Conservation (phyloP, 2,329 filamentous ascomycete species). For the Xylariales sp. region DNA sequence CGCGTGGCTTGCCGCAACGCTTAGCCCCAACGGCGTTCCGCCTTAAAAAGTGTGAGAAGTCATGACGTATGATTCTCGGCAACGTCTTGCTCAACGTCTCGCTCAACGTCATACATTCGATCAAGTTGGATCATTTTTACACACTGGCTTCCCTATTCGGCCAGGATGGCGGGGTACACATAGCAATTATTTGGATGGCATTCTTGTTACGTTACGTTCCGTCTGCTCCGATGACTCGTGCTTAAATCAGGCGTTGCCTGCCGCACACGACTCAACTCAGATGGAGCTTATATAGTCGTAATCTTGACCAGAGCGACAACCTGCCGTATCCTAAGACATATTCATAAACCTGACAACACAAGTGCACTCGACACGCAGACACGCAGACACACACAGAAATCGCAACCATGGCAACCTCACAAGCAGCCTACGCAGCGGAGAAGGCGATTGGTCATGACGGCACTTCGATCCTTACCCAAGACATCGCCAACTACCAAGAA, state of each 20-base stretch:
- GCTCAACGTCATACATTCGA: constrained; percentile 6
- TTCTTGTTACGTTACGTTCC: not conserved
- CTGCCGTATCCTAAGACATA: too few relatives aligned
- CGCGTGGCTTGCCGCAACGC: too few relatives aligned
- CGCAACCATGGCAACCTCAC: constrained; percentile 55
- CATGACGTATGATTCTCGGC: constrained; percentile 5
- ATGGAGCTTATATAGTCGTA: too few relatives aligned
- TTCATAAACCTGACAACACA: too few relatives aligned
- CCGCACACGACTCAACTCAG: not conserved
- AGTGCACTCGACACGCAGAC: too few relatives aligned
- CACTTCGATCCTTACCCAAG: constrained; percentile 61
- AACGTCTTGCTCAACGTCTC: not conserved
- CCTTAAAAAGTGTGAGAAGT: not conserved
- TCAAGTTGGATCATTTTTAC: not conserved
- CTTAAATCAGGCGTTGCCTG: not conserved
- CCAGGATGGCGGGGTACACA: constrained; percentile 1
- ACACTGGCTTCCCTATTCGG: not conserved
- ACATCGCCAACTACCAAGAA: constrained; percentile 57
- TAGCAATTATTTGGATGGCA: not conserved
- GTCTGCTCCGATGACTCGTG: not conserved
- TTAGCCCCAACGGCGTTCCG: too few relatives aligned
- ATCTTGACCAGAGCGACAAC: too few relatives aligned
- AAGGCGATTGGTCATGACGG: constrained; percentile 63
- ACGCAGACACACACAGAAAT: too few relatives aligned
- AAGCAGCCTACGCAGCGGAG: constrained; percentile 65